Percentiles rank a stretch among this genome's conserved stretches.
phyloP scores from a whole-genome alignment of 306 rosid species.

The Vicia faba region DNA sequence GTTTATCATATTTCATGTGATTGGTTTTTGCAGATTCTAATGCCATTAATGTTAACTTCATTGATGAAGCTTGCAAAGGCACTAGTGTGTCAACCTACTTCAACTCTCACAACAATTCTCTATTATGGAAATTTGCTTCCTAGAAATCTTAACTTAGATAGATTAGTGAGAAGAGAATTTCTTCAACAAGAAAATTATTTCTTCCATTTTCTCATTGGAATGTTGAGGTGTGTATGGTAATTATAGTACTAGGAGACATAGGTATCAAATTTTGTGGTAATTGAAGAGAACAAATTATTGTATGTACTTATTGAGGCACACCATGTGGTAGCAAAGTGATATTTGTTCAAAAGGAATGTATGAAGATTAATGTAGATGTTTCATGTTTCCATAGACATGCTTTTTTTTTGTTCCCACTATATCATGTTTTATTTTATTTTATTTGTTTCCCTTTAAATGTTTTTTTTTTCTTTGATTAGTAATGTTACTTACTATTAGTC shows the following conservation, averaged over 20 bases:
- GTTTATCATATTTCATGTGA: neutral
- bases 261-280: neutral
- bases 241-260: neutral
- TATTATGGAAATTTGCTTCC: constrained; percentile 60
- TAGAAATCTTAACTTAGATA: constrained; percentile 51
- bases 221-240: constrained; percentile 64
- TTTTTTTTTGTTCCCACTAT: neutral
- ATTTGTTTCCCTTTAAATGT: neutral
- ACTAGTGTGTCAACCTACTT: constrained; percentile 47
- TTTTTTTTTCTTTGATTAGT: no score
- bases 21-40: constrained; percentile 38
- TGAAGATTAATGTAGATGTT: neutral
- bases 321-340: constrained; percentile 34
- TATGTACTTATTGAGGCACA: constrained; percentile 37
- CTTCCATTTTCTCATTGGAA: constrained; percentile 54
- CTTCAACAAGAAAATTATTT: constrained; percentile 52
- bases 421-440: neutral
- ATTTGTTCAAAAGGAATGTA: neutral
- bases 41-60: constrained; percentile 52
- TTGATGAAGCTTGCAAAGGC: constrained; percentile 45
- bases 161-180: constrained; percentile 52
- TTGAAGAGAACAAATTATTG: neutral
- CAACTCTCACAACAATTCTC: constrained; percentile 54
- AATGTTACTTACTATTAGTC: no score
- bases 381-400: neutral